Evolutionary conservation across 345 rosid species (phyloP).

Genomic region (Angophora floribunda): DNA sequence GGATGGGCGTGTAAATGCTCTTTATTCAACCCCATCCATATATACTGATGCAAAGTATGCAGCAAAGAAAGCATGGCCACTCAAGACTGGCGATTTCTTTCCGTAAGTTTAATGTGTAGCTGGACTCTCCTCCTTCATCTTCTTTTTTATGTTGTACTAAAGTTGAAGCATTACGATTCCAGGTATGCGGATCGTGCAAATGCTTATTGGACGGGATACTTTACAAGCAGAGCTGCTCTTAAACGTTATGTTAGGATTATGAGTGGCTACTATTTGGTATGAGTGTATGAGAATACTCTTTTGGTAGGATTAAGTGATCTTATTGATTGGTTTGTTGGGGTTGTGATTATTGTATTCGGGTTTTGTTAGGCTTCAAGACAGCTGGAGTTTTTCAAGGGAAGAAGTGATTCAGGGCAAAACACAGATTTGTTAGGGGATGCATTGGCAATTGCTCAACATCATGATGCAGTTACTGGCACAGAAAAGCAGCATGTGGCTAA

Average conservation of each 20-base stretch:
- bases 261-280: constrained; percentile 95
- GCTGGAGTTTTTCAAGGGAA: constrained; percentile 80
- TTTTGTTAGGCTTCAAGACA: constrained; percentile 77
- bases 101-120: constrained; percentile 55
- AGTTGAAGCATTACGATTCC: constrained; percentile 16
- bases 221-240: constrained; percentile 84
- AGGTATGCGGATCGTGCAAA: constrained; percentile 93
- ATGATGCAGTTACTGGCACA: constrained; percentile 93
- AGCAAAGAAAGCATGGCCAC: constrained; percentile 66
- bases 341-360: background rate
- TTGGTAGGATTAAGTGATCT: background rate
- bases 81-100: constrained; percentile 80
- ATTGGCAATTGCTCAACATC: constrained; percentile 92
- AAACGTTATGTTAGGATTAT: constrained; percentile 83
- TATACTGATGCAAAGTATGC: constrained; percentile 95
- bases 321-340: background rate
- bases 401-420: constrained; percentile 47
- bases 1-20: constrained; percentile 97
- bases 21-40: constrained; percentile 94
- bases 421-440: constrained; percentile 88
- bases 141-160: background rate
- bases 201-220: constrained; percentile 98
- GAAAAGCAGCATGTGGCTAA: constrained; percentile 88
- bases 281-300: background rate
- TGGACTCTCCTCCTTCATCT: background rate